Evolutionary conservation across 768 basidiomycete genomes (phyloP).

Genomic region (Tylopilus vinaceipallidus): DNA sequence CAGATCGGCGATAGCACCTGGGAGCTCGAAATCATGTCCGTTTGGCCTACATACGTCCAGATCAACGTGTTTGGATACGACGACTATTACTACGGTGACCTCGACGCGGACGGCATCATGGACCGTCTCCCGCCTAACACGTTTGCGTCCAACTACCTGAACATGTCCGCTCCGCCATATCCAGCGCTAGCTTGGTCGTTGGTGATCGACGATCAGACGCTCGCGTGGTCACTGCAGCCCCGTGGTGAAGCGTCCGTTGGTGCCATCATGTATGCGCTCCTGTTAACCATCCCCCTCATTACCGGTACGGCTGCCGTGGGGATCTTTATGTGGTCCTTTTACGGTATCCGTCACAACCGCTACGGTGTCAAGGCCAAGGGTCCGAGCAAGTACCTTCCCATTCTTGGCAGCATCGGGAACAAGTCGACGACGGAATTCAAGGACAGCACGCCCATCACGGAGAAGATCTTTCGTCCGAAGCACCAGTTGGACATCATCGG

Average conservation of each 20-base stretch:
- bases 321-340: conserved; percentile 95
- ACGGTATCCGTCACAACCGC: conserved; percentile 92
- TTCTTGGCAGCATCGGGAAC: conserved; percentile 62
- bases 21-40: conserved; percentile 86
- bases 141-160: conserved; percentile 81
- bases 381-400: conserved; percentile 83
- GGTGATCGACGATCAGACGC: conserved; percentile 69
- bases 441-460: conserved; percentile 56
- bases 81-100: conserved; percentile 90
- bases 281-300: conserved; percentile 78
- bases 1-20: conserved; percentile 65
- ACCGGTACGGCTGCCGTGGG: conserved; percentile 80
- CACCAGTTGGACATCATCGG: conserved; percentile 75
- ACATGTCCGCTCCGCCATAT: conserved; percentile 86
- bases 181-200: conserved; percentile 90
- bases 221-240: conserved; percentile 78
- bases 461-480: conserved; percentile 71
- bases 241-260: conserved; percentile 80
- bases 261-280: conserved; percentile 84
- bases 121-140: conserved; percentile 91
- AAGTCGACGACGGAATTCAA: conserved; percentile 73
- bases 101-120: conserved; percentile 82
- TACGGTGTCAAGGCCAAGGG: conserved; percentile 79
- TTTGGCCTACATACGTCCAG: conserved; percentile 89
- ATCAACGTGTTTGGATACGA: conserved; percentile 90